Evolutionary conservation across 2,329 filamentous ascomycete genomes (phyloP), one percentile per base, ranked within the genome.

Genomic region (Waltergamsia citrina): DNA sequence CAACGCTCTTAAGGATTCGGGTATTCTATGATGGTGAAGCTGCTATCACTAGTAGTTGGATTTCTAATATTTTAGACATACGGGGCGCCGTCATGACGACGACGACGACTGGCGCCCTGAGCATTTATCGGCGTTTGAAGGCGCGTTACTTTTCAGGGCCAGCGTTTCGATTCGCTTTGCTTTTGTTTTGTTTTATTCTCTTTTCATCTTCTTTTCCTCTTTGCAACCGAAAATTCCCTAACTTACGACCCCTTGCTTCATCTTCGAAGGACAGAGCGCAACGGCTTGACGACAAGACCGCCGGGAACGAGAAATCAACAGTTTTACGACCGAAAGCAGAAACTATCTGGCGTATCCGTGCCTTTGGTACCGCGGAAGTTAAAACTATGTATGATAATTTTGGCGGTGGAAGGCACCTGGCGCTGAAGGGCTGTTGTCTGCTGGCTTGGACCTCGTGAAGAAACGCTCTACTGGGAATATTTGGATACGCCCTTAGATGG

Each of bases 1-100:
- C 60, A 98, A 98, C 57, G 92, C 92, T 31, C 74, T 98, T 47
- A 95, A 94, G 64, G 92, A 98, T 59, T 96, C 92, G 16, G 92
- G 92, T 46, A 96, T 98, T 58, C 76, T 98, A 49, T 87, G 62
- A 81, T 51, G 44, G 38, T 25, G 6, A 29, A 38, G 34, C 18
- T 25, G 23, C 29, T 39, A 32, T 19, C 10, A 32, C 18, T 19
- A 28, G 26, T 16, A n/a, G 8, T 23, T 20, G 29, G 18, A n/a
- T 32, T 32, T 8, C 25, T 27, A 27, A 27, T 7, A 7, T 6
- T 15, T n/a, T 6, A 15, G 12, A 27, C 25, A 14, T 15, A 15
- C 25, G 6, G 6, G 25, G 16, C 16, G 25, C 25, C 12, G 16
- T 7, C 12, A 8, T n/a, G 22, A 15, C 12, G 25, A 27, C 7